Percentiles rank a stretch among this genome's conserved stretches.
Conservation (phyloP, 305 asterid genomes). For the Solanum hybrid region DNA sequence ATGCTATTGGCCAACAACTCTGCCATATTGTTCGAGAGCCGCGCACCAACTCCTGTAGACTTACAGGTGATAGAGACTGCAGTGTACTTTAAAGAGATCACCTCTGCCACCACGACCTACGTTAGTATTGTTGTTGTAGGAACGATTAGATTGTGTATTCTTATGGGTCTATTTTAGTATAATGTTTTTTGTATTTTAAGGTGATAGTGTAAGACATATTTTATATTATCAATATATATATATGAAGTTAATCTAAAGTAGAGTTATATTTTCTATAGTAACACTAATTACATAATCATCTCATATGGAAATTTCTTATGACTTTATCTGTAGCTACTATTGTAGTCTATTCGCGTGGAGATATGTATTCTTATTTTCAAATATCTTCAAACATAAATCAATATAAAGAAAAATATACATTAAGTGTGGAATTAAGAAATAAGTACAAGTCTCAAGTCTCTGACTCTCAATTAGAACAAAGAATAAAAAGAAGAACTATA, state of each 20-base stretch:
- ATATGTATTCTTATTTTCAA: not conserved
- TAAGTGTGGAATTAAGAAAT: not conserved
- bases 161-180: not conserved
- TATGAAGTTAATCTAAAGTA: not conserved
- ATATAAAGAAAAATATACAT: not conserved
- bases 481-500: not conserved
- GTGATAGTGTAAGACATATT: not conserved
- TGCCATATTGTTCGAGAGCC: not conserved
- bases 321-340: not conserved
- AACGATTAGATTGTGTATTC: not conserved
- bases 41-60: not conserved
- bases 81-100: not conserved
- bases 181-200: not conserved
- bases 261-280: no score
- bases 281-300: not conserved
- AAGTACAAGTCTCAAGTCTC: not conserved
- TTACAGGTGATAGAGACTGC: not conserved
- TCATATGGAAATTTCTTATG: not conserved
- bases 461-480: not conserved
- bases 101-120: not conserved
- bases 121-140: not conserved
- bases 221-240: no score
- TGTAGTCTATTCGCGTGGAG: not conserved
- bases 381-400: not conserved
- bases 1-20: not conserved